Conservation (phyloP, 768 basidiomycete genomes). For the Agrocybe pediades region DNA sequence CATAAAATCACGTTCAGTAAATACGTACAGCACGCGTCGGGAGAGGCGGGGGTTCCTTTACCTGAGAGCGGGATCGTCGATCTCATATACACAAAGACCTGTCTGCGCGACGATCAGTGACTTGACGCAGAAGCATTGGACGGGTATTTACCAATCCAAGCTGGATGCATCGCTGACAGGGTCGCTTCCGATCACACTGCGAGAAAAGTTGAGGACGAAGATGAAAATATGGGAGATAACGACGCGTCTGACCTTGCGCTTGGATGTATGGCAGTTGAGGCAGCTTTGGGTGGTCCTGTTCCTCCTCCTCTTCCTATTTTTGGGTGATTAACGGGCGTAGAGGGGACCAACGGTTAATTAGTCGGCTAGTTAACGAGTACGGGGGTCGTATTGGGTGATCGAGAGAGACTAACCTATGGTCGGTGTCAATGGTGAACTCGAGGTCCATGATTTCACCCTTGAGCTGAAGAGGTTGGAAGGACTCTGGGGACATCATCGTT, state of each 20-base stretch:
- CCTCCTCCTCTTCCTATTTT: constrained; percentile 78
- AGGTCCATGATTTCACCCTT: constrained; percentile 81
- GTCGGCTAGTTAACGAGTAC: constrained; percentile 42
- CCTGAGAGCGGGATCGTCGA: constrained; percentile 86
- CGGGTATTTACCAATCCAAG: constrained; percentile 67
- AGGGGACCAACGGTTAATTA: constrained; percentile 49
- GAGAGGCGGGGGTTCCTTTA: constrained; percentile 29
- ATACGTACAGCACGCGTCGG: neutral
- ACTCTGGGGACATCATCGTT: constrained; percentile 56
- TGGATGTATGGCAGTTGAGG: constrained; percentile 91
- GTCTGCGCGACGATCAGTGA: constrained; percentile 51
- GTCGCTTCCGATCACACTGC: constrained; percentile 90
- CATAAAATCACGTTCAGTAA: constrained; percentile 11
- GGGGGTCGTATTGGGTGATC: constrained; percentile 17
- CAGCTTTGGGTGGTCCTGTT: constrained; percentile 92
- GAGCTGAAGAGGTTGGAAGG: constrained; percentile 59
- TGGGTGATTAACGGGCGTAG: constrained; percentile 45
- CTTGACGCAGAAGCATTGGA: constrained; percentile 8
- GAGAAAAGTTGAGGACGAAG: constrained; percentile 14
- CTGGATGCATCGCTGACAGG: constrained; percentile 89
- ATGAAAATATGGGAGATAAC: constrained; percentile 4
- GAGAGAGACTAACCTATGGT: constrained; percentile 53
- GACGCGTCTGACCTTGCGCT: constrained; percentile 72
- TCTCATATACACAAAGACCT: constrained; percentile 93
- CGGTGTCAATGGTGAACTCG: constrained; percentile 70